These are phyloP conservation scores for Solanum clarkiae DNA, from an alignment of 257 asterid genomes.

Conservation along the genomic window DNA sequence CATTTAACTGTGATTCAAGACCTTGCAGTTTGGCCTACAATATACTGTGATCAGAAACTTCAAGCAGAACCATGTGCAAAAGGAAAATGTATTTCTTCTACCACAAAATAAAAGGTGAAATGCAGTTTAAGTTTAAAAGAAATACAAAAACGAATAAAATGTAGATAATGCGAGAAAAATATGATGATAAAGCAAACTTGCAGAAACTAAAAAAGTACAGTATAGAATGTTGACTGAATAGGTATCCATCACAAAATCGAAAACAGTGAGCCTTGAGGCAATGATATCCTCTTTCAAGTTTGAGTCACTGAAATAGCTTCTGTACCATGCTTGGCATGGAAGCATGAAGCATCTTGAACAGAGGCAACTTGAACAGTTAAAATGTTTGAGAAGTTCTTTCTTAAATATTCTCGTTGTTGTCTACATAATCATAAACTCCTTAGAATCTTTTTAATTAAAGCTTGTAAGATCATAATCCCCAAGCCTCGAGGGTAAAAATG, in stretches of 20 bases:
- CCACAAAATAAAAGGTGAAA: background rate
- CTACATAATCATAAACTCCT: background rate
- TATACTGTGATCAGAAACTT: background rate
- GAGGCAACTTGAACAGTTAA: background rate
- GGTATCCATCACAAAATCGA: background rate
- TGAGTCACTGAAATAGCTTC: background rate
- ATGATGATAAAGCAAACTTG: background rate
- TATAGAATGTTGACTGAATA: background rate
- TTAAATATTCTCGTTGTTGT: background rate
- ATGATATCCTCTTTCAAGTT: background rate
- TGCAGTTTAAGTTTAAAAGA: background rate
- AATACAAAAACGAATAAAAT: background rate
- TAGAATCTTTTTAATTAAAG: background rate
- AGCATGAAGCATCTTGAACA: background rate
- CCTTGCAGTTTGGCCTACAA: slow-evolving; percentile 62
- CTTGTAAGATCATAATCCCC: background rate
- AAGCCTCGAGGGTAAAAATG: background rate
- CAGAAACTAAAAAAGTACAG: background rate
- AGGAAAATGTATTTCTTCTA: background rate
- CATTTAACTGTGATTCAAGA: slow-evolving; percentile 56
- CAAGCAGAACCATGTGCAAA: background rate
- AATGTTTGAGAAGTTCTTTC: background rate
- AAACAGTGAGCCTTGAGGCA: background rate
- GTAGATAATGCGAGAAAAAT: background rate
- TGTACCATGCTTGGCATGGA: background rate